Base-by-base conservation (phyloP, 106 monocot species). In the Dioscorea zingiberensis region DNA sequence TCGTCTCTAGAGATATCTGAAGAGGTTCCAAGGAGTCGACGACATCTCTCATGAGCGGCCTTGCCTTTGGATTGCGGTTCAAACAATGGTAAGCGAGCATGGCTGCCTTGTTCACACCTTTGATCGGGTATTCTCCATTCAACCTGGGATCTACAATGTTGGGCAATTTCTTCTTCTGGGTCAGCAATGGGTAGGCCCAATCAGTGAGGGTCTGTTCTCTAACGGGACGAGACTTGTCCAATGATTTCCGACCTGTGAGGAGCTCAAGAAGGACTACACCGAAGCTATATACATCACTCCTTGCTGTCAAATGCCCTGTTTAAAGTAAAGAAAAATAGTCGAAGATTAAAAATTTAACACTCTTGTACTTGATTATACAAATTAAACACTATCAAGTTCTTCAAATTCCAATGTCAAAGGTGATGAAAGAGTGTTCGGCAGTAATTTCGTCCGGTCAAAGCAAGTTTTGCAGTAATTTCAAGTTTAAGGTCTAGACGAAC, bases 201-300 rank as follows among this genome's bases (percentile, higher is more conserved):
- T 94, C 90, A 0, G 77, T 74, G 2, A 94, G 90, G 47, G 80
- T 80, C 66, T 90, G 87, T 70, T 90, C 84, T 29, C 73, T 56
- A 21, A 69, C 68, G 7, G 94, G 94, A 13, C 87, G 78, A 27
- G 82, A 77, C 63, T 74, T 94, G 76, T 94, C 90, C 12, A 90
- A 47, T 1, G 90, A 80, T 68, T 73, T 86, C 32, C 77, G 73
- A 5, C 94, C 94, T 3, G 94, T 90, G 8, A 94, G 67, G 7
- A 90, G 84, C 48, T 94, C 94, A 16, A 94, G 84, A 22, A 90
- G 82, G 45, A 94, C 90, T 0, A 94, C 87, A 0, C 94, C 94
- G n/a, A 90, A 90, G 80, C 87, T 87, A 75, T 94, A 94, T 7
- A 94, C 94, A 68, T 94, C 94, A 48, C 90, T 94, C 62, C 77